phyloP scores from a whole-genome alignment of 148 eudicot species.

The Spergularia marina region DNA sequence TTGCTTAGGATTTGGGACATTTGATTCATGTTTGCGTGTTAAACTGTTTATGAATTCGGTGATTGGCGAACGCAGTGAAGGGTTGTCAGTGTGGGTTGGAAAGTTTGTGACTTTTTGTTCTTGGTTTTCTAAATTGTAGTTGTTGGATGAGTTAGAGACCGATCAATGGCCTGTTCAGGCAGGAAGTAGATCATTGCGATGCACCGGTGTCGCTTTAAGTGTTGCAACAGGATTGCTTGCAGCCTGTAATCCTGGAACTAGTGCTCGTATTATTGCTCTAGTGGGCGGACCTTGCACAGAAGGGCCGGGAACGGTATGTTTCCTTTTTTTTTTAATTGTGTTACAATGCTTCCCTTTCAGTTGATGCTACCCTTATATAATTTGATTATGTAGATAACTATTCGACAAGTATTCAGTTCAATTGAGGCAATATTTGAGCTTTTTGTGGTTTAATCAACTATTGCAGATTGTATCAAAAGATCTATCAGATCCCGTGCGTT shows the following conservation, averaged over 20 bases:
- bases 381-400: not conserved
- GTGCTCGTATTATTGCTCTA: slow-evolving; percentile 84
- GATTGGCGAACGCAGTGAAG: not conserved
- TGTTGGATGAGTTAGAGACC: slow-evolving; percentile 78
- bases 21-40: not conserved
- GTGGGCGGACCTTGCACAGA: slow-evolving; percentile 99
- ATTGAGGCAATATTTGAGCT: not conserved
- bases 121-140: slow-evolving; percentile 37
- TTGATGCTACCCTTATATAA: not conserved
- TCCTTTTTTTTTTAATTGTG: not conserved
- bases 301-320: slow-evolving; percentile 88
- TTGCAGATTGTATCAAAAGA: slow-evolving; percentile 92
- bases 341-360: not conserved
- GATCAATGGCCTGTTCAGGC: slow-evolving; percentile 93
- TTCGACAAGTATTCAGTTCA: slow-evolving; percentile 1
- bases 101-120: not conserved
- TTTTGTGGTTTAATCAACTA: slow-evolving; percentile 1
- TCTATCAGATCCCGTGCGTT: slow-evolving; percentile 90
- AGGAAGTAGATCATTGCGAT: slow-evolving; percentile 76
- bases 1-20: too few relatives aligned
- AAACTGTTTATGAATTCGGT: not conserved
- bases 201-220: slow-evolving; percentile 94
- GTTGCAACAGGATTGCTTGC: slow-evolving; percentile 82
- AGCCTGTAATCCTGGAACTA: slow-evolving; percentile 76
- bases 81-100: not conserved